Evolutionary conservation across 2,329 filamentous ascomycete species (phyloP).

Genomic region (Fusarium verticillioides): DNA sequence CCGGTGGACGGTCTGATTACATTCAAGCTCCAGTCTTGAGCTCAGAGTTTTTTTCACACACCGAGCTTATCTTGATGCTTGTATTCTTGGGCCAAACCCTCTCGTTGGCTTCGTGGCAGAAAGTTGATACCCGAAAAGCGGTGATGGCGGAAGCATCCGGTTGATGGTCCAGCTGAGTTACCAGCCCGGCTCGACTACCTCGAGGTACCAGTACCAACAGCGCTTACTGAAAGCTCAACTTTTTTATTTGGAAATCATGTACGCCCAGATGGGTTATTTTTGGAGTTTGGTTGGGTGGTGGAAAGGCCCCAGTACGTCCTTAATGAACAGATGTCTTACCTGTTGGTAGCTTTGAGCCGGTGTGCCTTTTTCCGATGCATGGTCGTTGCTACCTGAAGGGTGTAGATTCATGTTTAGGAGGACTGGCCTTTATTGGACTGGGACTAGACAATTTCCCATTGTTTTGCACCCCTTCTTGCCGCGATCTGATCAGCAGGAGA

Average conservation of each 20-base stretch:
- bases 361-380: conserved; percentile 10
- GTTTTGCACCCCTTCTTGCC: conserved; percentile 20
- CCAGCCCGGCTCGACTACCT: conserved; percentile 18
- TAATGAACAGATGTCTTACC: conserved; percentile 21
- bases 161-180: conserved; percentile 35
- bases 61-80: conserved; percentile 43
- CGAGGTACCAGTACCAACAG: conserved; percentile 29
- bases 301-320: conserved; percentile 17
- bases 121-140: conserved; percentile 53
- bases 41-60: conserved; percentile 28
- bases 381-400: conserved; percentile 24
- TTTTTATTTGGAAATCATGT: conserved; percentile 34
- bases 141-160: conserved; percentile 39
- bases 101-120: conserved; percentile 44
- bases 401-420: conserved; percentile 12
- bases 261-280: conserved; percentile 23
- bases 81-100: conserved; percentile 40
- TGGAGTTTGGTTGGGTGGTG: conserved; percentile 34
- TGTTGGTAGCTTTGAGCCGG: conserved; percentile 27
- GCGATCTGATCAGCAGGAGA: conserved; percentile 28
- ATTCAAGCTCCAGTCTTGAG: conserved; percentile 26
- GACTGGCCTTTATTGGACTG: conserved; percentile 23
- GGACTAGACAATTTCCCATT: conserved; percentile 9
- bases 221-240: conserved; percentile 33
- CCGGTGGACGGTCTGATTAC: conserved; percentile 14